Percentiles rank a stretch among this genome's conserved stretches.
Conservation (phyloP, 768 basidiomycete genomes). For the Collybia nuda region DNA sequence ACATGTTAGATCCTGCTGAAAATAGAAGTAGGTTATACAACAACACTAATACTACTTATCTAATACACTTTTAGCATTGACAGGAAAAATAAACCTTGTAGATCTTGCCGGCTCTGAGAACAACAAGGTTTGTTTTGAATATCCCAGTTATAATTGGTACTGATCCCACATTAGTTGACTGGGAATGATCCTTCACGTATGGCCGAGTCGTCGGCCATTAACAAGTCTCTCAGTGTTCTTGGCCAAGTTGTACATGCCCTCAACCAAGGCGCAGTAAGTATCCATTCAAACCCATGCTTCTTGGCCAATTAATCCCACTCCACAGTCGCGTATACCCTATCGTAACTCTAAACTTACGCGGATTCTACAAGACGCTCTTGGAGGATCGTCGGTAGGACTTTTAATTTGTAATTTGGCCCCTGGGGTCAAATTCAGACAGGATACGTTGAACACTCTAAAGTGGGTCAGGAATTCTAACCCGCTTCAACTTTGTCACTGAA, state of each 20-base stretch:
- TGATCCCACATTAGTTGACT: constrained; percentile 47
- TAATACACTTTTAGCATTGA: constrained; percentile 43
- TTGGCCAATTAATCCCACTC: not conserved
- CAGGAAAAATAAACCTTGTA: constrained; percentile 82
- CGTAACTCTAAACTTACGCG: constrained; percentile 88
- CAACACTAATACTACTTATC: constrained; percentile 2
- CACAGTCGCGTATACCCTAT: constrained; percentile 79
- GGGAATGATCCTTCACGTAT: constrained; percentile 87
- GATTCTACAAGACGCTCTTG: constrained; percentile 87
- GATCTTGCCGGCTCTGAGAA: constrained; percentile 93
- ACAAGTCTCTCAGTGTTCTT: constrained; percentile 83
- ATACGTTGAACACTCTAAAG: constrained; percentile 93
- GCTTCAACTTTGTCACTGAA: not conserved
- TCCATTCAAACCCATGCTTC: not conserved
- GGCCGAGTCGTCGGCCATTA: constrained; percentile 88
- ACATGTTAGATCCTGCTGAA: constrained; percentile 49
- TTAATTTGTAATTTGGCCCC: constrained; percentile 89
- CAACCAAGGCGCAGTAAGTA: constrained; percentile 65
- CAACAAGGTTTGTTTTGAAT: constrained; percentile 59
- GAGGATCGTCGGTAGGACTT: constrained; percentile 76
- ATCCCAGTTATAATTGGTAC: not conserved
- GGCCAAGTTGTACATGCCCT: constrained; percentile 88
- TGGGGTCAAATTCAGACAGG: constrained; percentile 76
- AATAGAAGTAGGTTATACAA: constrained; percentile 47
- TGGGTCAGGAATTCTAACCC: constrained; percentile 28